These are phyloP conservation scores for Entomortierella chlamydospora DNA, from an alignment of 192 early-diverging fungal species.

Conservation along the genomic window DNA sequence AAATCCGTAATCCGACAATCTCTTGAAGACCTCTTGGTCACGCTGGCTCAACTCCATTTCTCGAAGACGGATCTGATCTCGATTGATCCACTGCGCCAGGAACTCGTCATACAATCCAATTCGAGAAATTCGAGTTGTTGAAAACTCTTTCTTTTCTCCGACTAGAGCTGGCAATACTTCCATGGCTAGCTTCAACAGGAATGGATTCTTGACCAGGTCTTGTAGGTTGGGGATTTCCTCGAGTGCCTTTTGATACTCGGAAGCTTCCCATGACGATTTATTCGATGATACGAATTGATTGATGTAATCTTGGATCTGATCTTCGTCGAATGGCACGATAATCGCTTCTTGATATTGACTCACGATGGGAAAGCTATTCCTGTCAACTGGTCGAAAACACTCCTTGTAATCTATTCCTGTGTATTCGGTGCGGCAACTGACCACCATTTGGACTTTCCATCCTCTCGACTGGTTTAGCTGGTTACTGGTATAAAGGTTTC, in stretches of 20 bases:
- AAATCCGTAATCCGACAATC: conserved; percentile 12
- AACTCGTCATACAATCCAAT: conserved; percentile 11
- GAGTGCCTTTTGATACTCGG: conserved; percentile 1
- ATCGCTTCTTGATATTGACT: conserved; percentile 1
- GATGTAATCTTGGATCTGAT: conserved; percentile 8
- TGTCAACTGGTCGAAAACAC: neutral
- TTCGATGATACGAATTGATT: neutral
- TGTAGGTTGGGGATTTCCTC: neutral
- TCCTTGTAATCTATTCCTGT: conserved; percentile 3
- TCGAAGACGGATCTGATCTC: neutral
- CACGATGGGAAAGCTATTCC: neutral
- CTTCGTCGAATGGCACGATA: conserved; percentile 2
- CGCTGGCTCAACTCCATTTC: neutral
- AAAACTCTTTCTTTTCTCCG: neutral
- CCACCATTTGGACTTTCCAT: conserved; percentile 13
- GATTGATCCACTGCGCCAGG: neutral
- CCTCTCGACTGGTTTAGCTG: conserved; percentile 4
- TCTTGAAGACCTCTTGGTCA: neutral
- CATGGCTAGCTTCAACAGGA: conserved; percentile 14
- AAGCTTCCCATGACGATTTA: neutral
- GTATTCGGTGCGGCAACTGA: conserved; percentile 8
- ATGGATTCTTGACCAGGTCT: conserved; percentile 12
- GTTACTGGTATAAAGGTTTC: conserved; percentile 19
- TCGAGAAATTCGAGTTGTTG: neutral
- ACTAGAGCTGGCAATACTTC: conserved; percentile 9